Percentiles rank a stretch among this genome's conserved stretches.
phyloP scores from a whole-genome alignment of 306 rosid genomes.

The Ormosia semicastrata region DNA sequence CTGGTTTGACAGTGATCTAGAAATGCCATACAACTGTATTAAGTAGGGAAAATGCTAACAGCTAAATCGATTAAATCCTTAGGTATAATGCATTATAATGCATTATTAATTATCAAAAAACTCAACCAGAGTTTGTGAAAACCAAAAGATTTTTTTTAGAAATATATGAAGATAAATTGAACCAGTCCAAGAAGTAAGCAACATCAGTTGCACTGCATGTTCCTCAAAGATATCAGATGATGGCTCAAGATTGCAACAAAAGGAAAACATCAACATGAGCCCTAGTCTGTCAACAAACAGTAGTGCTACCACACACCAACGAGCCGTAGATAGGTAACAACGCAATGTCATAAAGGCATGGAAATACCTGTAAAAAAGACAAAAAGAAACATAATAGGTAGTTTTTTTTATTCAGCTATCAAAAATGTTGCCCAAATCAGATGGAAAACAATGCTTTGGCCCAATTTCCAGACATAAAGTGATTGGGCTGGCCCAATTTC shows the following conservation, averaged over 20 bases:
- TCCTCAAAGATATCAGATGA: slow-evolving; percentile 16
- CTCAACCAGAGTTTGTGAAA: not conserved
- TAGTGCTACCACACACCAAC: not conserved
- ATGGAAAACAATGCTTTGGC: not conserved
- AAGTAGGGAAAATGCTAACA: not conserved
- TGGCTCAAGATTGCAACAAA: not conserved
- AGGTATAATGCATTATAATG: not conserved
- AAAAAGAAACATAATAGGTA: not conserved
- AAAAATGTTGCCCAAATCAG: not conserved
- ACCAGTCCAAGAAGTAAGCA: not conserved
- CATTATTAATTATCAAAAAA: not conserved
- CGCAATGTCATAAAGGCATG: slow-evolving; percentile 60
- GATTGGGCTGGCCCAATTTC: no score
- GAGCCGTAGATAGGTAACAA: not conserved
- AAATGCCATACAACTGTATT: not conserved
- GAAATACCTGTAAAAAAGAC: slow-evolving; percentile 55
- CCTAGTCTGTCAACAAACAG: slow-evolving; percentile 15
- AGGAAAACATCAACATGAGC: slow-evolving; percentile 14
- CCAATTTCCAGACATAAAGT: not conserved
- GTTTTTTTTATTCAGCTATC: not conserved
- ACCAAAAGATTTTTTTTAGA: not conserved
- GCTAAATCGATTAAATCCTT: not conserved
- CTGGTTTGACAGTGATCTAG: not conserved
- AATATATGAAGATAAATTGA: not conserved
- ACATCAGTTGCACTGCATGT: slow-evolving; percentile 1